Conservation (phyloP, 768 basidiomycete genomes). For the Gloeostereum incarnatum region DNA sequence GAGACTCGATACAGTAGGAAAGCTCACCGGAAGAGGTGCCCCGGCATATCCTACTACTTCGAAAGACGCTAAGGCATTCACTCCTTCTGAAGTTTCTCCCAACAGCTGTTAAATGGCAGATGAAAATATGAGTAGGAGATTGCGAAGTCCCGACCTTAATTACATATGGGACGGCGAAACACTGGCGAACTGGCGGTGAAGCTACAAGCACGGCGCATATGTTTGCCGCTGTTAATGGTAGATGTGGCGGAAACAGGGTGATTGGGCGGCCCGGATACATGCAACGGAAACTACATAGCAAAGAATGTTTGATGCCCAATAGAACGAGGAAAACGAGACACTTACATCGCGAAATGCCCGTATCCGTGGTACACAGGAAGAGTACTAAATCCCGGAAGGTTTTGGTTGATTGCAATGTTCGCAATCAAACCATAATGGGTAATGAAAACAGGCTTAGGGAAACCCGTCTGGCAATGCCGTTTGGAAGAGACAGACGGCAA, state of each 20-base stretch:
- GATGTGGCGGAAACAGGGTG: conserved; percentile 33
- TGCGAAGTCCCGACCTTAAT: conserved; percentile 16
- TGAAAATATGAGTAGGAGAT: background rate
- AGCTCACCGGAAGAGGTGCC: conserved; percentile 31
- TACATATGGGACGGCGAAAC: conserved; percentile 28
- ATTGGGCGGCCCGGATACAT: conserved; percentile 30
- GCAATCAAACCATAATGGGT: conserved; percentile 25
- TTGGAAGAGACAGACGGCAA: too few species aligned
- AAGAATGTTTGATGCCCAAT: too few species aligned
- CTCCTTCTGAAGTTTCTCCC: conserved; percentile 36
- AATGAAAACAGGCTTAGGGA: conserved; percentile 31
- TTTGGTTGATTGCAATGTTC: conserved; percentile 25
- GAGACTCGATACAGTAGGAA: background rate
- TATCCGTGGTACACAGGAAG: conserved; percentile 36
- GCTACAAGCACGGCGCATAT: conserved; percentile 27
- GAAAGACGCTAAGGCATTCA: conserved; percentile 28
- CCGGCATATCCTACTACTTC: conserved; percentile 44
- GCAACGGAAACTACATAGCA: too few species aligned
- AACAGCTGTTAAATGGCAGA: conserved; percentile 24
- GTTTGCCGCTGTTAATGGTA: conserved; percentile 36
- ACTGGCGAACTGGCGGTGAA: conserved; percentile 19
- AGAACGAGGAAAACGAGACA: too few species aligned
- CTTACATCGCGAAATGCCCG: conserved; percentile 26
- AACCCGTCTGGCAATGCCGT: conserved; percentile 26
- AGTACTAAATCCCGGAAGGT: conserved; percentile 28